Conservation (phyloP, 345 rosid genomes). For the Alliaria petiolata region DNA sequence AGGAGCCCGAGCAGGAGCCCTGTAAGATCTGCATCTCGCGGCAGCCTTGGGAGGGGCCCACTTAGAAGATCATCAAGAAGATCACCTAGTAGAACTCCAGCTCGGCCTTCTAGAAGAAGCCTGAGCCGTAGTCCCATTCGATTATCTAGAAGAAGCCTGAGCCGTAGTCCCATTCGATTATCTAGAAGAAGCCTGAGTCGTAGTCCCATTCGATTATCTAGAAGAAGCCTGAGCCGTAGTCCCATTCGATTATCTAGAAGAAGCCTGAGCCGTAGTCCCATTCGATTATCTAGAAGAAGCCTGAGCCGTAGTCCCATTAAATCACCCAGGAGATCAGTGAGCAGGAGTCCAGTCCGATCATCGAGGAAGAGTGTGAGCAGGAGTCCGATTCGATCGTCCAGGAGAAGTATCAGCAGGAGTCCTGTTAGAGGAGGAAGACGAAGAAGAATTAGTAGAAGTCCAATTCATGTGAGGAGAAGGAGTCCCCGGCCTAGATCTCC, state of each 20-base stretch:
- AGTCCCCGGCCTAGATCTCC: slow-evolving; percentile 58
- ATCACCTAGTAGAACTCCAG: slow-evolving; percentile 44
- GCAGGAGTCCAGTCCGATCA: slow-evolving; percentile 40
- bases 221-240: slow-evolving; percentile 48
- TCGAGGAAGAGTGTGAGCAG: slow-evolving; percentile 39
- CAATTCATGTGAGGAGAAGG: slow-evolving; percentile 50
- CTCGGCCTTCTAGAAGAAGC: slow-evolving; percentile 35
- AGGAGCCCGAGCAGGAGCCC: slow-evolving; percentile 55
- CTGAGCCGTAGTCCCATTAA: slow-evolving; percentile 41
- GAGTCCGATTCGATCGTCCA: slow-evolving; percentile 52
- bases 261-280: slow-evolving; percentile 54
- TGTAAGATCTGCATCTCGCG: slow-evolving; percentile 24
- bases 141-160: slow-evolving; percentile 28
- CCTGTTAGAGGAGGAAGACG: slow-evolving; percentile 56
- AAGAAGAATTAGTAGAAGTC: slow-evolving; percentile 65
- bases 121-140: slow-evolving; percentile 46
- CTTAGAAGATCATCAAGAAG: slow-evolving; percentile 20
- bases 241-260: slow-evolving; percentile 46
- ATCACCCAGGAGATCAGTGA: slow-evolving; percentile 42
- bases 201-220: slow-evolving; percentile 33
- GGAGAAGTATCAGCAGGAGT: slow-evolving; percentile 56
- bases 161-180: slow-evolving; percentile 42
- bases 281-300: slow-evolving; percentile 30
- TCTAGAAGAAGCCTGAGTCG: slow-evolving; percentile 45
- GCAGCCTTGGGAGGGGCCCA: slow-evolving; percentile 34